These are phyloP conservation scores for Cicer cuneatum DNA, from an alignment of 306 rosid genomes.

Conservation along the genomic window DNA sequence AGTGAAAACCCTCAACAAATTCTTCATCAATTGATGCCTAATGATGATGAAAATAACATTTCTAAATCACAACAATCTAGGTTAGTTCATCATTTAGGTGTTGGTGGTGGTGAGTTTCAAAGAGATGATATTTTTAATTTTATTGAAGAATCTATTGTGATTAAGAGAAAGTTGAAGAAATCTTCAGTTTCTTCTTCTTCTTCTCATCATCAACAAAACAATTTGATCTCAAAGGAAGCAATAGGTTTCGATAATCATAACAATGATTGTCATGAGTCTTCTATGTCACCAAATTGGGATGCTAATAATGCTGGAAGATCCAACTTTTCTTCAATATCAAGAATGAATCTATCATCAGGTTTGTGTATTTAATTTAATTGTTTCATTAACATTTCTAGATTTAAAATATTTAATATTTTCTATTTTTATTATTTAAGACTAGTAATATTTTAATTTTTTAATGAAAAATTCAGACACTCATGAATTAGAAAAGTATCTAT, in stretches of 20 bases:
- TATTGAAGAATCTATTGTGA: conserved; percentile 55
- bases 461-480: too few species aligned
- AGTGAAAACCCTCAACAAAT: conserved; percentile 49
- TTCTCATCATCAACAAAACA: conserved; percentile 38
- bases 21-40: conserved; percentile 48
- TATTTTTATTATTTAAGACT: too few species aligned
- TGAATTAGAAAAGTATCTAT: too few species aligned
- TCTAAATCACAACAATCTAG: not conserved
- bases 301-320: conserved; percentile 44
- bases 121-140: conserved; percentile 43
- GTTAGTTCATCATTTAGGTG: too few species aligned
- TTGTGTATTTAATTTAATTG: not conserved
- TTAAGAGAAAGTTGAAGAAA: conserved; percentile 57
- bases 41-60: conserved; percentile 19
- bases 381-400: not conserved
- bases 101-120: not conserved
- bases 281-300: conserved; percentile 74
- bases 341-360: conserved; percentile 58
- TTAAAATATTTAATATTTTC: too few species aligned
- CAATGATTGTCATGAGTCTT: conserved; percentile 45
- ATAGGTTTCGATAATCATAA: conserved; percentile 25
- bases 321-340: conserved; percentile 45
- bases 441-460: too few species aligned
- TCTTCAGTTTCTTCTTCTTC: conserved; percentile 31
- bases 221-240: conserved; percentile 54